These are phyloP conservation scores for Nicotiana tabacum DNA, from an alignment of 257 asterid species.

Conservation along the genomic window DNA sequence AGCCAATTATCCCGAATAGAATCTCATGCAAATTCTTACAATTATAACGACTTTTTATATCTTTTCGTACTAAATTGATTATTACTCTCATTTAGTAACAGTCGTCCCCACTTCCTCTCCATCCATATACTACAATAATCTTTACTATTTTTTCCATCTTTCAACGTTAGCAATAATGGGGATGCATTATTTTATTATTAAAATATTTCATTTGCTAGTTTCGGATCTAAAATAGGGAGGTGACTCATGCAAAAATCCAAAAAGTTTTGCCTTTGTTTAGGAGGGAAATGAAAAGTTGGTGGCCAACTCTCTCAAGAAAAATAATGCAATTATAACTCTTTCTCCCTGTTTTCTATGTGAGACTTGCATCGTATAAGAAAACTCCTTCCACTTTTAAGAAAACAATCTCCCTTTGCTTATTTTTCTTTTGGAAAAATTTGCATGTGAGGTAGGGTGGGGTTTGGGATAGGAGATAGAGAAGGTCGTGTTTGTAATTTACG, in stretches of 20 bases:
- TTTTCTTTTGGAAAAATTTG: no score
- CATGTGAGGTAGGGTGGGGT: no score
- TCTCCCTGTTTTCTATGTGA: neutral
- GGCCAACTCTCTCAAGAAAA: slow-evolving; percentile 14
- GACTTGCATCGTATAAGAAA: no score
- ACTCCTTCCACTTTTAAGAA: no score
- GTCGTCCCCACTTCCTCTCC: neutral
- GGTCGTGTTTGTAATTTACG: no score
- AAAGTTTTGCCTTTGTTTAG: neutral
- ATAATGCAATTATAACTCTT: neutral
- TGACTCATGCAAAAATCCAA: slow-evolving; percentile 3
- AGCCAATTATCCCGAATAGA: no score
- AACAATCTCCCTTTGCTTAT: no score
- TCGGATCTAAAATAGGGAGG: neutral
- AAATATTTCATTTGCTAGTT: neutral
- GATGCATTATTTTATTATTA: neutral
- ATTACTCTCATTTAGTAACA: neutral
- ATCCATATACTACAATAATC: neutral
- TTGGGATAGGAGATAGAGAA: no score
- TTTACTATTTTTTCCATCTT: no score
- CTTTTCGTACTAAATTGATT: neutral
- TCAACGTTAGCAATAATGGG: neutral
- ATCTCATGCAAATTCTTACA: no score
- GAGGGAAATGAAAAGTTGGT: neutral
- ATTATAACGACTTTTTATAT: neutral